Conservation (phyloP, 148 eudicot genomes). For the Persicaria maculosa region DNA sequence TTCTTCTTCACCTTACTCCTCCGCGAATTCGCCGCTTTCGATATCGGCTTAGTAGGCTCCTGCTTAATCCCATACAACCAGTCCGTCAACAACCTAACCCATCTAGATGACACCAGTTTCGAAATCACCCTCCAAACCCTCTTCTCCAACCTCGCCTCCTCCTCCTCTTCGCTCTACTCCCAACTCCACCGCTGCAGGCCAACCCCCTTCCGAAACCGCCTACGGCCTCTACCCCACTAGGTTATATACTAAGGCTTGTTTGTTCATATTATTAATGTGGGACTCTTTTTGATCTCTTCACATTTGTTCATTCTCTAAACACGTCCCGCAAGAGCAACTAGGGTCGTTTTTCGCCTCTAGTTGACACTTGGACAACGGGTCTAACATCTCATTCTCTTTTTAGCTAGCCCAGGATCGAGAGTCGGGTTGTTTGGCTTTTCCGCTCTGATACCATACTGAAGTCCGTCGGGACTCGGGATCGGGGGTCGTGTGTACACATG, state of each 20-base stretch:
- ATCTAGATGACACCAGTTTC: neutral
- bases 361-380: no score
- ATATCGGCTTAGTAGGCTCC: neutral
- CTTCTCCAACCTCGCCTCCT: neutral
- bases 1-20: conserved; percentile 1
- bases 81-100: conserved; percentile 4
- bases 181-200: neutral
- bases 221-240: conserved; percentile 4
- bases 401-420: no score
- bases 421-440: no score
- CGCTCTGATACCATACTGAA: no score
- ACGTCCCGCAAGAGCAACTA: no score
- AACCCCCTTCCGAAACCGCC: neutral
- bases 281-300: no score
- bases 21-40: neutral
- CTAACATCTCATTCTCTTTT: no score
- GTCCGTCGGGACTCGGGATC: no score
- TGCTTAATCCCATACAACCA: neutral
- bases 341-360: no score
- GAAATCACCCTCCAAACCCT: neutral
- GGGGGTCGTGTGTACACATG: no score
- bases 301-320: no score
- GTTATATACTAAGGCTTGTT: no score
- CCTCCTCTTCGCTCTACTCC: neutral
- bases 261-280: neutral